Percentiles rank a stretch among this genome's conserved stretches.
phyloP scores from a whole-genome alignment of 208 protist species.

The Leishmania lainsoni region DNA sequence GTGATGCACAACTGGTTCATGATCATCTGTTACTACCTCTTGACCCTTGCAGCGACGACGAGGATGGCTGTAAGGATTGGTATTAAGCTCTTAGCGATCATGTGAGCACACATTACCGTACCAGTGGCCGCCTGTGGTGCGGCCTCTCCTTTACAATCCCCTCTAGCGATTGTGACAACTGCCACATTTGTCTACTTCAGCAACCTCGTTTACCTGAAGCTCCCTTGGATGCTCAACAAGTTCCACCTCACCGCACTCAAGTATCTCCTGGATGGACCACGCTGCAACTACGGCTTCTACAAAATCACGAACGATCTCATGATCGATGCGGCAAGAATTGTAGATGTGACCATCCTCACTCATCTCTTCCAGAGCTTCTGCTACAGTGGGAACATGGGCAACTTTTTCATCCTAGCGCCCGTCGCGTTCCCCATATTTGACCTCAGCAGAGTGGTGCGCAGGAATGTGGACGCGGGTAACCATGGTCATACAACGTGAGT shows the following conservation, averaged over 20 bases:
- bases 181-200: conserved; percentile 38
- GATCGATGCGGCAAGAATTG: conserved; percentile 48
- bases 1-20: conserved; percentile 2
- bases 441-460: conserved; percentile 69
- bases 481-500: conserved; percentile 71
- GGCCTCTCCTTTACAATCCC: conserved; percentile 42
- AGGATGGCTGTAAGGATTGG: conserved; percentile 36
- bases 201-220: conserved; percentile 46
- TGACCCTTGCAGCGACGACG: conserved; percentile 33
- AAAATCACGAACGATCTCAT: conserved; percentile 41
- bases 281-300: conserved; percentile 70
- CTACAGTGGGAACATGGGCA: conserved; percentile 54
- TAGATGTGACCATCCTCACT: conserved; percentile 47
- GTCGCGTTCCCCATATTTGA: conserved; percentile 56
- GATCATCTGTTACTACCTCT: conserved; percentile 34
- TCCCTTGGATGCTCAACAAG: conserved; percentile 54
- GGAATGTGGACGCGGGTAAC: conserved; percentile 58
- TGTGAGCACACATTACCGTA: conserved; percentile 34
- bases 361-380: conserved; percentile 51
- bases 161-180: conserved; percentile 39
- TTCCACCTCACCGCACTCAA: conserved; percentile 51
- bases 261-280: conserved; percentile 58
- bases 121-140: conserved; percentile 13
- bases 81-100: conserved; percentile 27
- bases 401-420: conserved; percentile 50